A percentile compares a stretch with the other conserved stretches of the same genome.
These are phyloP conservation scores for Saturnispora besseyi DNA, from an alignment of 805 yeast genomes.

Conservation along the genomic window DNA sequence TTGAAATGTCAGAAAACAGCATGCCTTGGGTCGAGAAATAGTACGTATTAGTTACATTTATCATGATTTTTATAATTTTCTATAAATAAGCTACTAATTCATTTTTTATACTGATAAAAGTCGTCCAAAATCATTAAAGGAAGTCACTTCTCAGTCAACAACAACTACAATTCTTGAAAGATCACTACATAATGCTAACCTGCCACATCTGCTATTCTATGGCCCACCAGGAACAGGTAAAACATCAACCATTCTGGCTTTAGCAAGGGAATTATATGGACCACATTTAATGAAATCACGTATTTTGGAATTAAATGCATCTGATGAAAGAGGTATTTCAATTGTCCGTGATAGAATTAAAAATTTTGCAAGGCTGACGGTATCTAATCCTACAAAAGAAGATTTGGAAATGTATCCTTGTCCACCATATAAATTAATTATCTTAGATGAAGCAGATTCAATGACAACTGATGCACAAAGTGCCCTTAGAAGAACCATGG, in stretches of 20 bases:
- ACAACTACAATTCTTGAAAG: slow-evolving; percentile 76
- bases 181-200: slow-evolving; percentile 68
- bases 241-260: slow-evolving; percentile 78
- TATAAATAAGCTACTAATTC: too few species aligned
- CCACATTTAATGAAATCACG: slow-evolving; percentile 59
- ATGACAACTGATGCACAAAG: slow-evolving; percentile 97
- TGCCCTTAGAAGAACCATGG: slow-evolving; percentile 92
- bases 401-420: slow-evolving; percentile 77
- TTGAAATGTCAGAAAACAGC: slow-evolving; percentile 10
- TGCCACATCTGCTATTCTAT: slow-evolving; percentile 87
- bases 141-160: slow-evolving; percentile 86
- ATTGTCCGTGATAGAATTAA: slow-evolving; percentile 81
- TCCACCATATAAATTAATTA: slow-evolving; percentile 91
- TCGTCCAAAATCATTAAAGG: slow-evolving; percentile 81
- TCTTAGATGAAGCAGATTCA: slow-evolving; percentile 95
- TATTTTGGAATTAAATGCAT: slow-evolving; percentile 78
- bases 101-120: slow-evolving; percentile 18
- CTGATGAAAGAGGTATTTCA: slow-evolving; percentile 85
- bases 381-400: slow-evolving; percentile 67
- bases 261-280: slow-evolving; percentile 72
- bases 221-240: slow-evolving; percentile 96
- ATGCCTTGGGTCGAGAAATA: slow-evolving; percentile 94
- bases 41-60: slow-evolving; percentile 24
- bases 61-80: too few species aligned
- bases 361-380: slow-evolving; percentile 76